A percentile compares a stretch with the other conserved stretches of the same genome.
These are phyloP conservation scores for Nectriaceae sp. DNA, from an alignment of 2,329 filamentous ascomycete species.

Conservation along the genomic window DNA sequence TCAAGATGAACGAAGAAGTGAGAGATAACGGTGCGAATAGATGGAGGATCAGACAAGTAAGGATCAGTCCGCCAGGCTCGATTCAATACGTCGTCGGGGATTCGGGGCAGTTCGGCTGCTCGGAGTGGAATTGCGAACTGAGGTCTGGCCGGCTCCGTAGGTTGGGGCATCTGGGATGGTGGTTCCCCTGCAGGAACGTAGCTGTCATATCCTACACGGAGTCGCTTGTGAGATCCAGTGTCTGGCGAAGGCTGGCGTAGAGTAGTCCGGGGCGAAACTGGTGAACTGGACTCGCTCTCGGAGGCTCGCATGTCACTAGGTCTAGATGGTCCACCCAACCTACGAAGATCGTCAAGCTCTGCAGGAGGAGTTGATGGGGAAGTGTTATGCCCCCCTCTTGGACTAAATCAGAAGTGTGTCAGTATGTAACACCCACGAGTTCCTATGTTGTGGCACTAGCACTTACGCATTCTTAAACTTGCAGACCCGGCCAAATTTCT, in stretches of 20 bases:
- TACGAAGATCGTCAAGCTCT: conserved; percentile 49
- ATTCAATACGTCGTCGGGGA: conserved; percentile 50
- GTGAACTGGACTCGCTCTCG: conserved; percentile 47
- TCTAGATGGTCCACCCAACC: conserved; percentile 34
- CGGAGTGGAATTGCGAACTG: conserved; percentile 39
- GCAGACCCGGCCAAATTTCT: conserved; percentile 86
- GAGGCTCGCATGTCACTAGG: conserved; percentile 40
- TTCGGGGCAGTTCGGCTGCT: conserved; percentile 44
- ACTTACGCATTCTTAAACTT: conserved; percentile 85
- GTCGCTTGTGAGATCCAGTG: conserved; percentile 48
- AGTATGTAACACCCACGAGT: not conserved
- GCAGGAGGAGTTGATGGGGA: conserved; percentile 55
- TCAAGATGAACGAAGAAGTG: conserved; percentile 46
- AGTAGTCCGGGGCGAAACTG: conserved; percentile 48
- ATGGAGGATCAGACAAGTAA: conserved; percentile 46
- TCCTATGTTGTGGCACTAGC: conserved; percentile 7
- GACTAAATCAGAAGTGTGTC: conserved; percentile 38
- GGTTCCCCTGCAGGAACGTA: conserved; percentile 42
- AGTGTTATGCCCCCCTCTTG: conserved; percentile 59
- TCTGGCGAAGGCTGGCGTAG: conserved; percentile 36
- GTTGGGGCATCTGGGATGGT: conserved; percentile 25
- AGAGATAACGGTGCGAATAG: conserved; percentile 39
- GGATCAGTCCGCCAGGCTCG: conserved; percentile 54
- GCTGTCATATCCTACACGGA: conserved; percentile 49
- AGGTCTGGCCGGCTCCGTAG: conserved; percentile 40